phyloP scores from a whole-genome alignment of 2,329 filamentous ascomycete genomes.

The Myotisia sp. region DNA sequence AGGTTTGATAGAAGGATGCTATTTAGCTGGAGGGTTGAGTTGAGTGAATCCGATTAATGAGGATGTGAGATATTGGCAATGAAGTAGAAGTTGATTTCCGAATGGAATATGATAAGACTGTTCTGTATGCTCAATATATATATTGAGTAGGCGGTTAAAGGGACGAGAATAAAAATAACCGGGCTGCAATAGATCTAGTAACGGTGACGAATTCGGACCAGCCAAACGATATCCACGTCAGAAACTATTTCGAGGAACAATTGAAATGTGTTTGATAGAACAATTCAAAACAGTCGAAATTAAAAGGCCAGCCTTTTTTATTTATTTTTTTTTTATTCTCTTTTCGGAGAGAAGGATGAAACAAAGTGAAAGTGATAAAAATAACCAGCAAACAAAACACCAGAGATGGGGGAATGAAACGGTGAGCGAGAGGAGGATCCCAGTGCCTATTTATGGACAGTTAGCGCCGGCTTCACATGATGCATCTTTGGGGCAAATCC shows the following conservation, averaged over 20 bases:
- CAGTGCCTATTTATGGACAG: slow-evolving; percentile 5
- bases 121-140: background rate
- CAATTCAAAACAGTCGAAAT: slow-evolving; percentile 2
- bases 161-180: background rate
- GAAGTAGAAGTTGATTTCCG: too few species aligned
- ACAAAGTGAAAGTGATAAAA: slow-evolving; percentile 2
- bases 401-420: slow-evolving; percentile 1
- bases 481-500: slow-evolving; percentile 1
- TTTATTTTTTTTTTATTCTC: too few species aligned
- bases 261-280: slow-evolving; percentile 2
- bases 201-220: slow-evolving; percentile 1
- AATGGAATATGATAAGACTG: background rate
- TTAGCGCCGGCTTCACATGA: background rate
- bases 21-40: too few species aligned
- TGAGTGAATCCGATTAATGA: too few species aligned
- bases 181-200: background rate
- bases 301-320: slow-evolving; percentile 5
- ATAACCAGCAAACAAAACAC: background rate
- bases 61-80: too few species aligned
- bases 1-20: background rate
- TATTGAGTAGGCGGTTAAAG: background rate
- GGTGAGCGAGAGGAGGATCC: background rate
- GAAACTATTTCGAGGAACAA: background rate
- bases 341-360: slow-evolving; percentile 3
- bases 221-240: background rate